A percentile compares a stretch with the other conserved stretches of the same genome.
Evolutionary conservation across 352 stramenopile genomes (phyloP).

Genomic region (Phytophthora podocarpi): DNA sequence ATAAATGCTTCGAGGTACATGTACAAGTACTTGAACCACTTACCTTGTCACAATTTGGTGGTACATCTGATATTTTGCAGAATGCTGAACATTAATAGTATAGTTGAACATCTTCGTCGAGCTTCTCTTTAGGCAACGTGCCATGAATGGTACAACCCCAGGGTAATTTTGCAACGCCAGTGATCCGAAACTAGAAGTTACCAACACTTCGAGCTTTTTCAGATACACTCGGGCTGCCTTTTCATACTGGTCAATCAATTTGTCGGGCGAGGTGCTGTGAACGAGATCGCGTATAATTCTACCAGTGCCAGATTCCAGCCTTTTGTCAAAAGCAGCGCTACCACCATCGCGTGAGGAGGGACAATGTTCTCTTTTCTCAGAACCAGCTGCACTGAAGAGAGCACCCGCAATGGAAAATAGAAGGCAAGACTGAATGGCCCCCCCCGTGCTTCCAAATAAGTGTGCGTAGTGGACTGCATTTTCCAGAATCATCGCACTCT

Average conservation of each 20-base stretch:
- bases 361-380: conserved; percentile 7
- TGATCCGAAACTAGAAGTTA: conserved; percentile 15
- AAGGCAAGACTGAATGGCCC: conserved; percentile 27
- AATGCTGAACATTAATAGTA: conserved; percentile 28
- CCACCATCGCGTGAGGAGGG: not conserved
- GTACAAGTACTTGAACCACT: not conserved
- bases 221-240: conserved; percentile 39
- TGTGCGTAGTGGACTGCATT: conserved; percentile 40
- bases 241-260: conserved; percentile 34
- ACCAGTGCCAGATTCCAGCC: conserved; percentile 11
- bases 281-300: conserved; percentile 34
- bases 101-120: conserved; percentile 52
- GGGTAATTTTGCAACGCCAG: conserved; percentile 1
- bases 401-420: conserved; percentile 28
- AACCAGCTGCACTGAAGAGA: conserved; percentile 30
- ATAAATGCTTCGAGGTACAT: no score
- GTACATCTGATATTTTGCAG: conserved; percentile 30
- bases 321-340: conserved; percentile 15
- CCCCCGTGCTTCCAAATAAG: conserved; percentile 11
- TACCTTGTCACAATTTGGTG: conserved; percentile 50
- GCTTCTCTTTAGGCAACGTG: conserved; percentile 50
- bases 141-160: conserved; percentile 40
- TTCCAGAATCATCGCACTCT: conserved; percentile 45
- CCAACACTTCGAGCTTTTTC: conserved; percentile 39
- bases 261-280: conserved; percentile 4